Conservation (phyloP, 306 rosid species). For the Malus sylvestris region DNA sequence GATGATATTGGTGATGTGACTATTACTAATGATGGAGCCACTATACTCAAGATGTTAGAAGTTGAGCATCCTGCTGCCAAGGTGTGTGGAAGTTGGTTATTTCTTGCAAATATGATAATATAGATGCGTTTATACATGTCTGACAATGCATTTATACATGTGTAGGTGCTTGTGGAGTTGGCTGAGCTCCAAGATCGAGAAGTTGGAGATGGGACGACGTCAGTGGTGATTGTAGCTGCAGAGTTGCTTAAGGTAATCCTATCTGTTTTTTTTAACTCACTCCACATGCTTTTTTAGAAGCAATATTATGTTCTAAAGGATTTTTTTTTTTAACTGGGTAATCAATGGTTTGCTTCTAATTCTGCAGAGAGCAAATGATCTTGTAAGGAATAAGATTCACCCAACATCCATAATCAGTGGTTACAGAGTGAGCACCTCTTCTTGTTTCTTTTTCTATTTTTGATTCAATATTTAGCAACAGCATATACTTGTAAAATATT, state of each 20-base stretch:
- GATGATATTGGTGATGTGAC: slow-evolving; percentile 96
- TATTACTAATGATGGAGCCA: slow-evolving; percentile 92
- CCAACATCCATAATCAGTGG: slow-evolving; percentile 98
- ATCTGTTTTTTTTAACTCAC: background rate
- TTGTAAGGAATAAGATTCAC: slow-evolving; percentile 91
- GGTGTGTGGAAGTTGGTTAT: slow-evolving; percentile 28
- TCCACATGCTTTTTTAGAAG: background rate
- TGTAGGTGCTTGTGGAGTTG: slow-evolving; percentile 86
- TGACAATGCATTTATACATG: background rate
- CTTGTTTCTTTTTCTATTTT: background rate
- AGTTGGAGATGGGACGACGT: slow-evolving; percentile 98
- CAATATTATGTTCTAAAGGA: background rate
- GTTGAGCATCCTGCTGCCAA: slow-evolving; percentile 99
- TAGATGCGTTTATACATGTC: background rate
- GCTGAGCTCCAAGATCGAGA: slow-evolving; percentile 95
- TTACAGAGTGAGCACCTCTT: slow-evolving; percentile 51
- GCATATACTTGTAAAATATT: background rate
- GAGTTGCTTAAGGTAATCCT: slow-evolving; percentile 73
- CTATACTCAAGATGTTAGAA: slow-evolving; percentile 93
- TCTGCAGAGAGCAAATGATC: slow-evolving; percentile 87
- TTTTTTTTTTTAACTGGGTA: background rate
- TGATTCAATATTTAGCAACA: background rate
- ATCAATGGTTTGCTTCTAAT: background rate
- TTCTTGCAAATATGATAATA: background rate
- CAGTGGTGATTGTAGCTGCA: slow-evolving; percentile 90